Percentiles rank a stretch among this genome's conserved stretches.
Conservation (phyloP, 371 early-diverging fungal species). For the Apophysomyces elegans region DNA sequence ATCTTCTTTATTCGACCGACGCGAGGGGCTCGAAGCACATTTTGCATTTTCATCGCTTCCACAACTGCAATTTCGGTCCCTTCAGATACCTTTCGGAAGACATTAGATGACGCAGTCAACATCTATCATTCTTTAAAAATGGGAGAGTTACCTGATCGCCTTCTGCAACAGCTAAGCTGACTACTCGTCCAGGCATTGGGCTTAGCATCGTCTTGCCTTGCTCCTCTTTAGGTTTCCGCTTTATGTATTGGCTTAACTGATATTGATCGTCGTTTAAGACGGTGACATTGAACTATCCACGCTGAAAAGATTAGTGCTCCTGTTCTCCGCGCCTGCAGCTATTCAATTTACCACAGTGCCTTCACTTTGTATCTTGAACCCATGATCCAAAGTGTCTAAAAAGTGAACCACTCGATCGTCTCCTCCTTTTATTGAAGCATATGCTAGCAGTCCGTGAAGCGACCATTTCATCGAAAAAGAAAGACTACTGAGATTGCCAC, state of each 20-base stretch:
- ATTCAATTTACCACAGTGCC: conserved; percentile 74
- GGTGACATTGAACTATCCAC: conserved; percentile 66
- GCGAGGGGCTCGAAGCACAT: conserved; percentile 83
- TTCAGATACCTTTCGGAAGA: conserved; percentile 59
- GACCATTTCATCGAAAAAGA: conserved; percentile 69
- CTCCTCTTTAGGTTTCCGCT: conserved; percentile 73
- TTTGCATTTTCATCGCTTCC: conserved; percentile 99
- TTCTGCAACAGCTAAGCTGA: conserved; percentile 80
- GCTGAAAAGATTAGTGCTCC: too few relatives aligned
- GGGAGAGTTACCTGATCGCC: conserved; percentile 68
- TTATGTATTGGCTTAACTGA: conserved; percentile 72
- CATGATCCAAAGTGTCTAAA: conserved; percentile 73
- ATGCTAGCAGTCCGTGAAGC: conserved; percentile 74
- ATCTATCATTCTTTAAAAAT: not conserved
- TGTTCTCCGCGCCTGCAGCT: not conserved
- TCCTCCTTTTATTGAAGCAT: conserved; percentile 47
- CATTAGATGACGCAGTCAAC: not conserved
- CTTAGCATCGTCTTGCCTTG: conserved; percentile 75
- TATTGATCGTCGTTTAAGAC: conserved; percentile 69
- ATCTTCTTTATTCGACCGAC: conserved; percentile 85
- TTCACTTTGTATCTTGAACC: conserved; percentile 80
- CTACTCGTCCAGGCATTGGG: conserved; percentile 95
- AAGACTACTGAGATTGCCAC: conserved; percentile 27
- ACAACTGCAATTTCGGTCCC: conserved; percentile 89
- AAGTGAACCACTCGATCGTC: conserved; percentile 76